Evolutionary conservation across 148 eudicot genomes (phyloP).

Genomic region (Arctostaphylos glauca): DNA sequence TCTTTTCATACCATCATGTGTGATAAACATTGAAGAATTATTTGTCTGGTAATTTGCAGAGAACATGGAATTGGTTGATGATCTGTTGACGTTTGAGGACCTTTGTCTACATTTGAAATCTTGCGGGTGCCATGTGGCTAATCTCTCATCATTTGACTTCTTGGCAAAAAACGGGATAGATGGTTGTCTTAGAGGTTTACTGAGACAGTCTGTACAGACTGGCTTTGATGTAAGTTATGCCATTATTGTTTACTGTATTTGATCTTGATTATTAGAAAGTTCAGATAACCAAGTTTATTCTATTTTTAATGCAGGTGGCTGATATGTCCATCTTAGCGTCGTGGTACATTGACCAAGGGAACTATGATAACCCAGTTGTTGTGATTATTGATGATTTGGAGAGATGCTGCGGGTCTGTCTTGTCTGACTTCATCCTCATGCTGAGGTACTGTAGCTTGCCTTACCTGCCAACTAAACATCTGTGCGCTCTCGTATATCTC

Average conservation of each 20-base stretch:
- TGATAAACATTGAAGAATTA: background rate
- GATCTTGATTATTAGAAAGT: background rate
- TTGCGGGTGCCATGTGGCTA: slow-evolving; percentile 73
- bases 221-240: slow-evolving; percentile 60
- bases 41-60: slow-evolving; percentile 38
- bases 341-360: slow-evolving; percentile 70
- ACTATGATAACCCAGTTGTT: slow-evolving; percentile 52
- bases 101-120: slow-evolving; percentile 75
- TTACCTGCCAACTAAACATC: background rate
- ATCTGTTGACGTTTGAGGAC: slow-evolving; percentile 75
- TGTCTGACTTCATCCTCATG: slow-evolving; percentile 76
- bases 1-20: background rate
- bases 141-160: slow-evolving; percentile 76
- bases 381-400: slow-evolving; percentile 87
- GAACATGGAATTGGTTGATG: slow-evolving; percentile 90
- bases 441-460: slow-evolving; percentile 53
- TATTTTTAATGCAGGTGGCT: slow-evolving; percentile 54
- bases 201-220: slow-evolving; percentile 53
- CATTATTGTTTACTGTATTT: background rate
- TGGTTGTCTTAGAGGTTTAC: slow-evolving; percentile 68
- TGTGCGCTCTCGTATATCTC: background rate
- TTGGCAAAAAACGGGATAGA: slow-evolving; percentile 76
- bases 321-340: slow-evolving; percentile 80
- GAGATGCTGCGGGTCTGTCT: slow-evolving; percentile 72
- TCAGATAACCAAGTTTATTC: background rate